Base-by-base conservation (phyloP, 2,329 filamentous ascomycete species). In the Colletotrichum sp. region DNA sequence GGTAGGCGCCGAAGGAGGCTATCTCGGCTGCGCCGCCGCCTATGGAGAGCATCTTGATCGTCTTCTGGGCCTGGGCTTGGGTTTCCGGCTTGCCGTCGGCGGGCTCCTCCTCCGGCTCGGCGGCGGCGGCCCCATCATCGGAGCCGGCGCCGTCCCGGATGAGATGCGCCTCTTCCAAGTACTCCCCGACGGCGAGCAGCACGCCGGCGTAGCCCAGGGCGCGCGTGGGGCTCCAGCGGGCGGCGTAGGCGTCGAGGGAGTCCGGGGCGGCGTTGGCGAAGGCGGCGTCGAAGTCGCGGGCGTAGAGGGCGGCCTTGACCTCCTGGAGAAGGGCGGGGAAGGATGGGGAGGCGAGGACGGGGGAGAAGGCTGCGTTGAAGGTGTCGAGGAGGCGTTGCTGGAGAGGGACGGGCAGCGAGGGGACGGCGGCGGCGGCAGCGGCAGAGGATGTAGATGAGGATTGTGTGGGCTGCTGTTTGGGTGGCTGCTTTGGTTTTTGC, bases 211-310 rank as follows among this genome's bases (percentile, higher is more conserved):
- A 99, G 78, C 94, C 95, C 69, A 99, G 86, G 1, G 96, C 94
- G 69, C 97, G 90, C 69, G 94, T 94, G 3, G 96, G 95, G 84
- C 96, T 98, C 96, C 96, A 99, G 80, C 97, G 88, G 70, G 95
- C 91, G 10, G 95, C 95, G 87, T 99, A 99, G 12, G 94, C 95
- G 77, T 94, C 92, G 21, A 98, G 89, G 60, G 94, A 92, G 71
- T 92, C 89, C 3, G 71, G 69, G 8, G 59, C 26, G 21, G 77
- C 77, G 62, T 89, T 89, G 1, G 92, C 92, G 85, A 99, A 99
- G 0, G 96, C 96, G 18, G 88, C 86, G 15, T 89, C 89, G 85
- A 99, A 99, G 83, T 99, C 95, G 36, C 97, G 92, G 75, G 94
- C 93, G 83, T 94, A 99, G 10, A 99, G 89, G 78, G 96, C 95